phyloP scores from a whole-genome alignment of 305 asterid species.

The Caryopteris hybrid region DNA sequence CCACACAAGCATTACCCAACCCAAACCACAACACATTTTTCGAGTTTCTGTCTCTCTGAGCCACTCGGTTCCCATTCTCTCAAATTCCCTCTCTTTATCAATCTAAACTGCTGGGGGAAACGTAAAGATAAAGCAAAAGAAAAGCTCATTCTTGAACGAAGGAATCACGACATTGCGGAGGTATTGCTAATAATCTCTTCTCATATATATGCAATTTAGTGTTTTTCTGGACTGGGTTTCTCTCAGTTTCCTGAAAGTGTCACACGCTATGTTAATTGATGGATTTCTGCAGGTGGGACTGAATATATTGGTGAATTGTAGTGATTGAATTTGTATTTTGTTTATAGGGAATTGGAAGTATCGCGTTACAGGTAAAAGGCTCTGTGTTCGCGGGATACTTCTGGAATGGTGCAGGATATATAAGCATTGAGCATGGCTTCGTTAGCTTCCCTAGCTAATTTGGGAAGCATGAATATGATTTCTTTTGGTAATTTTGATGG shows the following conservation, averaged over 20 bases:
- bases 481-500: conserved; percentile 77
- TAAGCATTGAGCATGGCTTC: conserved; percentile 61
- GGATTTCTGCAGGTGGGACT: conserved; percentile 2
- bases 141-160: background rate
- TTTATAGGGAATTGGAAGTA: conserved; percentile 11
- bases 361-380: conserved; percentile 10
- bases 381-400: background rate
- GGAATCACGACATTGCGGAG: conserved; percentile 18
- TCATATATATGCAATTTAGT: background rate
- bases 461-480: conserved; percentile 76
- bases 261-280: background rate
- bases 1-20: conserved; percentile 54
- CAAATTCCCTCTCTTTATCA: conserved; percentile 2
- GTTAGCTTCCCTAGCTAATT: conserved; percentile 85
- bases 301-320: background rate
- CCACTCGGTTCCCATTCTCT: conserved; percentile 27
- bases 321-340: conserved; percentile 5
- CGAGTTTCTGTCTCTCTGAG: conserved; percentile 18
- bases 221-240: conserved; percentile 14
- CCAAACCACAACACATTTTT: conserved; percentile 26
- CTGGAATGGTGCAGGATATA: conserved; percentile 37
- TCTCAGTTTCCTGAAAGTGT: background rate
- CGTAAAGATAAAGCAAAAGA: background rate
- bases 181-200: conserved; percentile 13
- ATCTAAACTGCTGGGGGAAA: background rate